A percentile compares a stretch with the other conserved stretches of the same genome.
Evolutionary conservation across 257 asterid genomes (phyloP).

Genomic region (Nicotiana undulata): DNA sequence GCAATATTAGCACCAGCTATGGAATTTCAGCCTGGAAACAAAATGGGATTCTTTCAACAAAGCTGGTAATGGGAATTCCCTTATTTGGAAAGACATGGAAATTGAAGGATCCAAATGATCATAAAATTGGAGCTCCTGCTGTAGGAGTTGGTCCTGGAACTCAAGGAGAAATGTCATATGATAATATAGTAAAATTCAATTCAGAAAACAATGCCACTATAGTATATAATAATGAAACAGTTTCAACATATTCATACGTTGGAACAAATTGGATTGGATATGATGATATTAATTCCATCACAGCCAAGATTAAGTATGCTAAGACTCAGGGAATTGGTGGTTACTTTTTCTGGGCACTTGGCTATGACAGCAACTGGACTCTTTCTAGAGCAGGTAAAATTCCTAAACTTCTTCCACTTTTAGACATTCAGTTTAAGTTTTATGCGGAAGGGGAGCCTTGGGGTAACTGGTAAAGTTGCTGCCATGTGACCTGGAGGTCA

Average conservation of each 20-base stretch:
- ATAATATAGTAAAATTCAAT: constrained; percentile 32
- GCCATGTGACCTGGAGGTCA: too few relatives aligned
- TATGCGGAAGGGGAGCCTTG: too few relatives aligned
- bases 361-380: constrained; percentile 48
- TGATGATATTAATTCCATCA: constrained; percentile 35
- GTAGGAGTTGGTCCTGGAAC: constrained; percentile 50
- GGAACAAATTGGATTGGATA: constrained; percentile 60
- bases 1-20: constrained; percentile 49
- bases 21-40: constrained; percentile 54
- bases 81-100: constrained; percentile 59
- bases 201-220: constrained; percentile 30
- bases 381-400: constrained; percentile 53
- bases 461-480: too few relatives aligned
- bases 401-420: background rate
- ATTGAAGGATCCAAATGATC: constrained; percentile 40
- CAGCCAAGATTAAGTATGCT: constrained; percentile 37
- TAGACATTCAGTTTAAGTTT: too few relatives aligned
- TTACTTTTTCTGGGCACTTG: constrained; percentile 70
- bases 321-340: constrained; percentile 56
- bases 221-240: constrained; percentile 38
- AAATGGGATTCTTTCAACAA: constrained; percentile 18
- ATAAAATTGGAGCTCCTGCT: constrained; percentile 56
- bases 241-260: constrained; percentile 46
- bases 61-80: constrained; percentile 63
- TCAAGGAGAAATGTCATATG: constrained; percentile 35